Evolutionary conservation across 495 filamentous ascomycete species (phyloP), one percentile per base, ranked within the genome.

Genomic region (Hypoxylon subgilvum): DNA sequence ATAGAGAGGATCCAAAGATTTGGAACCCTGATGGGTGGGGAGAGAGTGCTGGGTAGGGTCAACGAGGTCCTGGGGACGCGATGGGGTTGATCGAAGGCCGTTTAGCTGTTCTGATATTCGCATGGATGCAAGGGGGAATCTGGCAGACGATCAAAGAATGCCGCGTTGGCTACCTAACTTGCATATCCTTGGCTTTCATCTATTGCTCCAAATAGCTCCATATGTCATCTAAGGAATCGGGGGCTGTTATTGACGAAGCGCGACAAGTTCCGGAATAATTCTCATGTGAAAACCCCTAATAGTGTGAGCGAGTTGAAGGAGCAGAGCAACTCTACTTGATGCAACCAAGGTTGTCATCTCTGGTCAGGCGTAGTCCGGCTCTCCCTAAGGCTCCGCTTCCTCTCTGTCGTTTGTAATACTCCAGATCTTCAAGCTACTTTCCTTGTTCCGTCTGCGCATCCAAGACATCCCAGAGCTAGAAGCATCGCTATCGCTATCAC

Each of bases 371-470:
- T 8, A 13, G 6, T 2, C 14, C 9, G 13, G 2, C 9, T 36
- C 27, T 39, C 19, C 12, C 6, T 23, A 32, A 4, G 44, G 14
- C 19, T 52, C 50, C 6, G 18, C 32, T 1, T 59, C 53, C 4
- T 40, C 32, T 21, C 17, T 28, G 21, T 46, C 23, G 19, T 25
- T 50, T 19, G 38, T 66, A 55, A 81, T 66, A 28, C 71, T 78
- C 88, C 88, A 91, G 19, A 90, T 72, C 58, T 86, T 88, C 46
- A 91, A 66, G 44, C 78, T 86, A 27, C 83, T 86, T 48, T 89
- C 86, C 34, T 64, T 58, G 31, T 57, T 50, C 18, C 45, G 52
- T 39, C 49, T 53, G 3, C 56, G 57, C 67, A 70, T 70, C 67
- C 64, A 70, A 14, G 51, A n/a, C 13, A 12, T 18, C 16, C 38